phyloP scores from a whole-genome alignment of 1,139 yeast genomes.

The Magnusiomyces fungicola region DNA sequence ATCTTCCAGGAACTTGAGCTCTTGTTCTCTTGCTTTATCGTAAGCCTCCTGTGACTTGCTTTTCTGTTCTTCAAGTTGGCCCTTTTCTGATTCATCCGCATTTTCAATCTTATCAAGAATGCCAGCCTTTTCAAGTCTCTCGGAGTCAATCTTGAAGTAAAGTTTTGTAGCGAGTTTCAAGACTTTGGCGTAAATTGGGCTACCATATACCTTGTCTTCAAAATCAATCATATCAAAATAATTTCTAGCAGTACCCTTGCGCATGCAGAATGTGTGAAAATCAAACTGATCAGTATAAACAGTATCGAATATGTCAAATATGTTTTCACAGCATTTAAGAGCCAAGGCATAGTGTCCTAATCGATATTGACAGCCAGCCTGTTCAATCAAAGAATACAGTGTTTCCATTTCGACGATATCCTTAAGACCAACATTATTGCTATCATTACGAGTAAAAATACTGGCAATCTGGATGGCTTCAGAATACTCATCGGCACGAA shows the following conservation, averaged over 20 bases:
- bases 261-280: constrained; percentile 86
- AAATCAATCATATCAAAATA: constrained; percentile 69
- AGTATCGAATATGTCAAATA: constrained; percentile 59
- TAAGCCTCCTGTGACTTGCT: constrained; percentile 20
- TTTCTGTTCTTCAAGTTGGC: constrained; percentile 33
- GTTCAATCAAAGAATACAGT: constrained; percentile 80
- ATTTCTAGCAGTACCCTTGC: constrained; percentile 85
- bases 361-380: constrained; percentile 73
- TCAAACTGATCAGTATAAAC: constrained; percentile 83
- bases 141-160: constrained; percentile 41
- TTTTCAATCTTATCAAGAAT: constrained; percentile 19
- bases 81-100: constrained; percentile 17
- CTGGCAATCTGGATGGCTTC: constrained; percentile 71
- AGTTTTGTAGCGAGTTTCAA: constrained; percentile 57
- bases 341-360: constrained; percentile 55
- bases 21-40: constrained; percentile 21
- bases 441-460: constrained; percentile 78
- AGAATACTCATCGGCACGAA: constrained; percentile 72
- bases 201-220: constrained; percentile 67
- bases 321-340: constrained; percentile 65
- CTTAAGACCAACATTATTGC: constrained; percentile 68
- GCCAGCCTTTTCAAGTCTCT: constrained; percentile 10
- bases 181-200: constrained; percentile 66
- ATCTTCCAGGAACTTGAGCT: constrained; percentile 7
- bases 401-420: constrained; percentile 89